Percentiles rank a stretch among this genome's conserved stretches.
phyloP scores from a whole-genome alignment of 1,284 basidiomycete species.

The Malassezia equina region DNA sequence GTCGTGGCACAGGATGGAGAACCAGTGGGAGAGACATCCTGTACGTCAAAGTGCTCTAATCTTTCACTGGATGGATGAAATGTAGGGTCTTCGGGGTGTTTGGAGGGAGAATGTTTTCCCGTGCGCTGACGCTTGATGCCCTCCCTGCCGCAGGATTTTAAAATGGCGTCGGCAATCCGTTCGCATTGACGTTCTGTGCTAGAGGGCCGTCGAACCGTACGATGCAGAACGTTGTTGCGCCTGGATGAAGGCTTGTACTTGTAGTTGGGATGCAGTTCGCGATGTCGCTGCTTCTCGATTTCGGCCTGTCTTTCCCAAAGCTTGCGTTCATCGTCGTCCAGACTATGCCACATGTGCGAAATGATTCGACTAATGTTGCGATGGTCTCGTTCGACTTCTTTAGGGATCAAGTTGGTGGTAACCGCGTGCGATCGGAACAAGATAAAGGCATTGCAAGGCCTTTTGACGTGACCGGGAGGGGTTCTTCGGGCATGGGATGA shows the following conservation, averaged over 20 bases:
- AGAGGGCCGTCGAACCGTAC: conserved; percentile 28
- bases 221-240: conserved; percentile 18
- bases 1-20: background rate
- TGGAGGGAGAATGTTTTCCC: background rate
- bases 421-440: conserved; percentile 84
- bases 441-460: conserved; percentile 88
- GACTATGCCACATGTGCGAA: conserved; percentile 42
- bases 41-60: background rate
- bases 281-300: conserved; percentile 35
- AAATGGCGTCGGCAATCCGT: conserved; percentile 35
- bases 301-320: conserved; percentile 30
- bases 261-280: conserved; percentile 33
- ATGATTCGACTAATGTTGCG: conserved; percentile 57
- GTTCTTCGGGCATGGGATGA: conserved; percentile 35
- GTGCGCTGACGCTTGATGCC: conserved; percentile 16
- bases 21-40: background rate
- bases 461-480: conserved; percentile 61
- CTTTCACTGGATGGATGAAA: background rate
- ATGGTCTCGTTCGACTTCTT: conserved; percentile 71
- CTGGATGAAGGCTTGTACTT: conserved; percentile 32
- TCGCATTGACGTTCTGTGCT: conserved; percentile 35
- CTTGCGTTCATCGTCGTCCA: conserved; percentile 26
- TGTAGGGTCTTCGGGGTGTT: background rate
- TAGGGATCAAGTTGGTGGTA: conserved; percentile 63
- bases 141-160: conserved; percentile 29